These are phyloP conservation scores for Withania somnifera DNA, from an alignment of 305 asterid genomes.

Conservation along the genomic window DNA sequence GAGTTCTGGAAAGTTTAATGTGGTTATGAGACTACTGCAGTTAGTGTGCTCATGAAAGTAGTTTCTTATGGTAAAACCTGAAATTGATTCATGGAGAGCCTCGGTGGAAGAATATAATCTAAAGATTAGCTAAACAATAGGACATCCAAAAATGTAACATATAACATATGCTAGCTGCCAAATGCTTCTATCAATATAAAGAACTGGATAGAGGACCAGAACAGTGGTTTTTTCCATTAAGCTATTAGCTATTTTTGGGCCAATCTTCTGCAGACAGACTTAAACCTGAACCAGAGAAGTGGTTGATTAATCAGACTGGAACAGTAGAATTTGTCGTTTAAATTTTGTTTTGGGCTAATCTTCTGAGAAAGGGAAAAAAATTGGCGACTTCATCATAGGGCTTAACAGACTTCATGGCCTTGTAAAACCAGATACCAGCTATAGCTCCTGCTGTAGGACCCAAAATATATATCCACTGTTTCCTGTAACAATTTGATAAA, in stretches of 20 bases:
- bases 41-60: background rate
- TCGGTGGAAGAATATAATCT: background rate
- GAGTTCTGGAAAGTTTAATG: background rate
- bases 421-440: constrained; percentile 22
- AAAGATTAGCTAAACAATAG: background rate
- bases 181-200: background rate
- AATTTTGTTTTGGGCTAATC: background rate
- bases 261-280: background rate
- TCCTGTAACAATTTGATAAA: constrained; percentile 10
- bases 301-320: background rate
- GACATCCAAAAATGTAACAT: background rate
- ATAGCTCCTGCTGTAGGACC: constrained; percentile 24
- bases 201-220: background rate
- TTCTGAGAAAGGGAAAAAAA: background rate
- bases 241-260: background rate
- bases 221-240: background rate
- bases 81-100: background rate
- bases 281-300: background rate
- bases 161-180: background rate
- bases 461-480: constrained; percentile 18
- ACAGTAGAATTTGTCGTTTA: background rate
- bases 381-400: background rate
- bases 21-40: background rate
- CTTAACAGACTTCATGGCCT: constrained; percentile 3
- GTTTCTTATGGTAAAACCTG: background rate